These are phyloP conservation scores for Cyberlindnera misumaiensis DNA, from an alignment of 805 yeast species.

Conservation along the genomic window DNA sequence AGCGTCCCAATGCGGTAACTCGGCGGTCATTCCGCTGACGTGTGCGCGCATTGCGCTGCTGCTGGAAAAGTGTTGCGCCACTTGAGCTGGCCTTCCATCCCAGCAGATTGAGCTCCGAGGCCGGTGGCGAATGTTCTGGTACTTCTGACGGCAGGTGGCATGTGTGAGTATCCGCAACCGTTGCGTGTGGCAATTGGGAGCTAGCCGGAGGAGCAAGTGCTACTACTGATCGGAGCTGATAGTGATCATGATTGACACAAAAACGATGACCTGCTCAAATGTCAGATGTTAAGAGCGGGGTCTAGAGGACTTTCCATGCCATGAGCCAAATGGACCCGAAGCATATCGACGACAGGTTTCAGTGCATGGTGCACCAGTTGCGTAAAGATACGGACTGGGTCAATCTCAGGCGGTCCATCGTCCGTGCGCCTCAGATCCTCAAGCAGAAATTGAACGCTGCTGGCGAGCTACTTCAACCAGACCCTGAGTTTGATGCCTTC, in stretches of 20 bases:
- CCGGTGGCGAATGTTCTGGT: too few relatives aligned
- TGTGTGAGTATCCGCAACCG: too few relatives aligned
- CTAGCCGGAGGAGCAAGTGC: too few relatives aligned
- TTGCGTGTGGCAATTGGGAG: too few relatives aligned
- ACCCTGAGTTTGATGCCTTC: constrained; percentile 25
- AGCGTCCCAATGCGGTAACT: too few relatives aligned
- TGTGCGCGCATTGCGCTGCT: too few relatives aligned
- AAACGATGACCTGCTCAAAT: not conserved
- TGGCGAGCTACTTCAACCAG: constrained; percentile 52
- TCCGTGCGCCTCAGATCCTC: constrained; percentile 85
- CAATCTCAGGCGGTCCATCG: constrained; percentile 59
- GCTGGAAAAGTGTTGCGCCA: too few relatives aligned
- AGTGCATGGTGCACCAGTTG: constrained; percentile 20
- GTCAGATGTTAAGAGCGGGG: not conserved
- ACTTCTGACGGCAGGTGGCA: too few relatives aligned
- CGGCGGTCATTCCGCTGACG: too few relatives aligned
- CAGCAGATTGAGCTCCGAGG: too few relatives aligned
- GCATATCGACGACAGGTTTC: constrained; percentile 14
- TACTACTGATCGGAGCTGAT: not conserved
- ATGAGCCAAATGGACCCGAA: not conserved
- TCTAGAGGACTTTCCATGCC: not conserved
- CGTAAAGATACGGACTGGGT: constrained; percentile 22
- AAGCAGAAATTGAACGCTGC: constrained; percentile 85
- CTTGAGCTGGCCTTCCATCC: too few relatives aligned
- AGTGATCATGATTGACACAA: not conserved